Conservation (phyloP, 2,329 filamentous ascomycete species). For the Metarhizium humberi region DNA sequence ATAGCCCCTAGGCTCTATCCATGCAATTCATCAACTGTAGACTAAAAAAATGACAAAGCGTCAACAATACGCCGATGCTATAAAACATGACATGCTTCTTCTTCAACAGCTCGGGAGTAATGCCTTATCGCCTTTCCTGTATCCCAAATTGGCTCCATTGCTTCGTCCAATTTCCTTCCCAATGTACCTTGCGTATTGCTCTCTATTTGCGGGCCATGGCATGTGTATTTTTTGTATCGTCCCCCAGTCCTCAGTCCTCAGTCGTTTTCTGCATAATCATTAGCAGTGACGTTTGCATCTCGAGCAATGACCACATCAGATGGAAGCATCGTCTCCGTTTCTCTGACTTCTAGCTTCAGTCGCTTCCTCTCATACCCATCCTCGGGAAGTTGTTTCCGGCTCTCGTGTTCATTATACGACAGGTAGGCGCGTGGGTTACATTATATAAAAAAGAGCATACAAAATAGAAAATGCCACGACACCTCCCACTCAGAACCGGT, state of each 20-base stretch:
- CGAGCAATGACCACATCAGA: background rate
- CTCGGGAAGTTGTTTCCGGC: background rate
- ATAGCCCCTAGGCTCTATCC: constrained; percentile 14
- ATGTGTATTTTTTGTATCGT: background rate
- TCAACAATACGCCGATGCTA: constrained; percentile 12
- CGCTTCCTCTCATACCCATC: background rate
- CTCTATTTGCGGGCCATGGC: background rate
- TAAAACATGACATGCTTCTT: constrained; percentile 5
- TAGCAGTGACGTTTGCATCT: background rate
- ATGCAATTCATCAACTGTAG: constrained; percentile 14
- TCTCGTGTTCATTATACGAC: background rate
- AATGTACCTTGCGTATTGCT: constrained; percentile 1
- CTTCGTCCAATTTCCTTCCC: background rate
- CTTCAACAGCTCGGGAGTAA: background rate
- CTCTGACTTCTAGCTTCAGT: background rate
- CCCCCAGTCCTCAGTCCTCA: background rate
- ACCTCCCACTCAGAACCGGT: background rate
- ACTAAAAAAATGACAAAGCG: constrained; percentile 6
- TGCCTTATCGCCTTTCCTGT: constrained; percentile 9
- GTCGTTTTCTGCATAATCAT: background rate
- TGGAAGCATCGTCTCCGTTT: background rate
- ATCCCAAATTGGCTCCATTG: constrained; percentile 2
- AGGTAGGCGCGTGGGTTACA: background rate
- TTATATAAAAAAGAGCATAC: background rate
- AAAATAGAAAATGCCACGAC: constrained; percentile 3